phyloP scores from a whole-genome alignment of 2,329 filamentous ascomycete species.

The Biscogniauxia sp. region DNA sequence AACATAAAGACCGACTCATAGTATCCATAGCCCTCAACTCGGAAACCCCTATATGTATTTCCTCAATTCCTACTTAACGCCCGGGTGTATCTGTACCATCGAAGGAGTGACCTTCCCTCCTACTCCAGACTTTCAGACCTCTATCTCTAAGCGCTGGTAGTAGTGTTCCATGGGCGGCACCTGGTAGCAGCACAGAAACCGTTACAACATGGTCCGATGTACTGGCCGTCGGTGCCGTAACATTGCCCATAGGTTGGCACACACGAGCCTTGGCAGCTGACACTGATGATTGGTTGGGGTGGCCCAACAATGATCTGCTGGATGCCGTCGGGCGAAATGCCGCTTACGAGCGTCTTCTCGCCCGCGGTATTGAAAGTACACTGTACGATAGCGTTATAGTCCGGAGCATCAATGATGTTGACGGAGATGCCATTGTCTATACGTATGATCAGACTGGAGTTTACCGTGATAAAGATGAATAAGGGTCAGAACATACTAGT shows the following conservation, averaged over 20 bases:
- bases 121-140: neutral
- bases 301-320: slow-evolving; percentile 44
- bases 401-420: slow-evolving; percentile 40
- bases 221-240: slow-evolving; percentile 35
- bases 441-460: neutral
- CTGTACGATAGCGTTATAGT: slow-evolving; percentile 41
- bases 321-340: slow-evolving; percentile 30
- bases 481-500: slow-evolving; percentile 34
- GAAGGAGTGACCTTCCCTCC: neutral
- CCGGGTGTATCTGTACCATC: neutral
- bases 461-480: neutral
- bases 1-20: too few species aligned
- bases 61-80: too few species aligned
- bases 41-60: too few species aligned
- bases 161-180: slow-evolving; percentile 38
- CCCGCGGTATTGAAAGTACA: slow-evolving; percentile 44
- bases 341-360: slow-evolving; percentile 32
- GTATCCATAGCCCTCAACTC: too few species aligned
- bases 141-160: neutral
- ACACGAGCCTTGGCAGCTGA: slow-evolving; percentile 43
- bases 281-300: slow-evolving; percentile 41
- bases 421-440: slow-evolving; percentile 40
- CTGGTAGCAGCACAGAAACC: slow-evolving; percentile 42
- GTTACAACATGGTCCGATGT: slow-evolving; percentile 40
- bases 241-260: slow-evolving; percentile 40